Evolutionary conservation across 2,329 filamentous ascomycete species (phyloP).

Genomic region (Daldinia sp.): DNA sequence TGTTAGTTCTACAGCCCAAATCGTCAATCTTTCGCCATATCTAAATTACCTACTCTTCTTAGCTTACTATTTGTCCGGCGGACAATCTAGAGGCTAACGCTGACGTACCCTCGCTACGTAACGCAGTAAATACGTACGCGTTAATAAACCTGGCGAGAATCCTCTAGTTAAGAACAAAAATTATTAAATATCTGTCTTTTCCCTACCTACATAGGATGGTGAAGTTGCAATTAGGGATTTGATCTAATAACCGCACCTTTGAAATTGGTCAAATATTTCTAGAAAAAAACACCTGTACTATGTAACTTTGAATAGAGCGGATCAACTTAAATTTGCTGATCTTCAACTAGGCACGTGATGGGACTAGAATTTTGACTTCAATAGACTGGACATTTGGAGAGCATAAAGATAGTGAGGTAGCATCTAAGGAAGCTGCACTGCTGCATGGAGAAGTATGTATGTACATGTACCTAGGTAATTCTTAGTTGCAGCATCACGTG

Average conservation of each 20-base stretch:
- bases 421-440: too few species aligned
- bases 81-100: constrained; percentile 15
- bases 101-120: constrained; percentile 36
- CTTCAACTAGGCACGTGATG: not conserved
- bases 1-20: constrained; percentile 1
- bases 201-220: not conserved
- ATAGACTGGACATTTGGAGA: not conserved
- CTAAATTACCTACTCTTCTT: not conserved
- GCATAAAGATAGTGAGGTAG: not conserved
- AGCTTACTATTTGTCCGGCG: constrained; percentile 13
- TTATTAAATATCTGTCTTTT: not conserved
- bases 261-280: not conserved
- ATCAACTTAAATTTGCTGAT: not conserved
- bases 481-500: constrained; percentile 23
- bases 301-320: not conserved
- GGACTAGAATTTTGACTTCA: not conserved
- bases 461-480: not conserved
- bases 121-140: constrained; percentile 15
- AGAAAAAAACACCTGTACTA: not conserved
- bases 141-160: constrained; percentile 3
- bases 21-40: not conserved
- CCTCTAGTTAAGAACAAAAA: not conserved
- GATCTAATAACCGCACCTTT: not conserved
- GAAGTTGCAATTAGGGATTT: not conserved
- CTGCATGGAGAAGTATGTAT: not conserved